phyloP scores from a whole-genome alignment of 1,139 yeast species.

The Blastobotrys apis region DNA sequence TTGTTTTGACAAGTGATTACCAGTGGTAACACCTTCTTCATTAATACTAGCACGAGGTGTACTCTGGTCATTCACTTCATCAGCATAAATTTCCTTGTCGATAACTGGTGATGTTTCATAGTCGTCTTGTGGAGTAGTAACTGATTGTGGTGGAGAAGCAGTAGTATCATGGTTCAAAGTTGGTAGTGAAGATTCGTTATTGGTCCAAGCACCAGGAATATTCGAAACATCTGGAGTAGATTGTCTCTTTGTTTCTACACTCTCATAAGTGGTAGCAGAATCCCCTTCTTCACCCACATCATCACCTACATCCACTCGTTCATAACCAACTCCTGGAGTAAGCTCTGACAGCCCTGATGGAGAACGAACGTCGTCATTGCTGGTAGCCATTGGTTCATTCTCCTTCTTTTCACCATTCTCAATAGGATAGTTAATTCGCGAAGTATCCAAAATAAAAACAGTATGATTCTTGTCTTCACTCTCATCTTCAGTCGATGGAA shows the following conservation, averaged over 20 bases:
- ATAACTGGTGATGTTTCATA: constrained; percentile 2
- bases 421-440: constrained; percentile 38
- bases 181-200: constrained; percentile 2
- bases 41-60: constrained; percentile 21
- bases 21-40: neutral
- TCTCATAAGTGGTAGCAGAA: constrained; percentile 11
- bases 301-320: constrained; percentile 21
- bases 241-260: neutral
- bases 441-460: constrained; percentile 41
- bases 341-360: constrained; percentile 21
- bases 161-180: constrained; percentile 7
- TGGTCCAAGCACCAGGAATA: constrained; percentile 26
- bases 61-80: constrained; percentile 20
- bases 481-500: constrained; percentile 23
- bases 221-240: constrained; percentile 15
- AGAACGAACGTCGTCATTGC: constrained; percentile 11
- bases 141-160: constrained; percentile 12
- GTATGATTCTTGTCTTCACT: constrained; percentile 29
- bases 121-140: constrained; percentile 6
- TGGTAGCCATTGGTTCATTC: neutral
- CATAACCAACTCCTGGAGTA: constrained; percentile 24
- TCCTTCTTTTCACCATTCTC: constrained; percentile 14
- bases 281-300: constrained; percentile 9
- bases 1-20: too few species aligned
- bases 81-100: constrained; percentile 1